Conservation (phyloP, 2,329 filamentous ascomycete species). For the Dendrostoma leiphaemia region DNA sequence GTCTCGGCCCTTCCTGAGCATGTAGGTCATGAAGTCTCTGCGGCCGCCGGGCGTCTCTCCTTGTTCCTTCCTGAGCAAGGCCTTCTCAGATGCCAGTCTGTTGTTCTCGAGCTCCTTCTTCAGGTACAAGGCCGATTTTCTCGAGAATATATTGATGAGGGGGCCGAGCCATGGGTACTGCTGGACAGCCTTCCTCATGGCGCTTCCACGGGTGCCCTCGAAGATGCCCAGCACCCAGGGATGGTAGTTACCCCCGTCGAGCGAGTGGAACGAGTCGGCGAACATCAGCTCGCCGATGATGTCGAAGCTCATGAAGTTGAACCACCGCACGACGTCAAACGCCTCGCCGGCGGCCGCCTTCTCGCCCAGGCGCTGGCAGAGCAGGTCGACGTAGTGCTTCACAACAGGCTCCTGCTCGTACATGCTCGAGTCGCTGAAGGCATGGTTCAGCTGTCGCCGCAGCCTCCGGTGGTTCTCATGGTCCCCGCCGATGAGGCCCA, state of each 20-base stretch:
- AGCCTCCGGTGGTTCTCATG: constrained; percentile 4
- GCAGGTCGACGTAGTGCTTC: constrained; percentile 1
- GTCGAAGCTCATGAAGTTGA: constrained; percentile 24
- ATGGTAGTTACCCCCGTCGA: constrained; percentile 16
- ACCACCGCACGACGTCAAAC: constrained; percentile 8
- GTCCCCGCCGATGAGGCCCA: background rate
- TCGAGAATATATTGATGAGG: background rate
- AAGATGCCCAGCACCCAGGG: constrained; percentile 20
- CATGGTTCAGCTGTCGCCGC: constrained; percentile 4
- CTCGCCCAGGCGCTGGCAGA: background rate
- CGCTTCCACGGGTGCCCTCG: background rate
- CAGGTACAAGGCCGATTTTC: background rate
- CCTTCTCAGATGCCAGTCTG: background rate
- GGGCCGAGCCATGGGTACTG: background rate
- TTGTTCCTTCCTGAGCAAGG: constrained; percentile 1
- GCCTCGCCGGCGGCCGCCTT: constrained; percentile 2
- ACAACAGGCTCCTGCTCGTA: constrained; percentile 13
- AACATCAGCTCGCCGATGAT: constrained; percentile 22
- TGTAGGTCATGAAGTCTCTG: constrained; percentile 22
- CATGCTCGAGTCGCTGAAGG: constrained; percentile 14
- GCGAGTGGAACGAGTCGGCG: constrained; percentile 20
- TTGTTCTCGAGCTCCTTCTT: constrained; percentile 3
- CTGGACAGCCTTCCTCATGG: background rate
- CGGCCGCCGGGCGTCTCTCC: constrained; percentile 8
- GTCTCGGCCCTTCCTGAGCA: constrained; percentile 14